These are phyloP conservation scores for Coleophoma cylindrospora DNA, from an alignment of 2,329 filamentous ascomycete genomes.

Conservation along the genomic window DNA sequence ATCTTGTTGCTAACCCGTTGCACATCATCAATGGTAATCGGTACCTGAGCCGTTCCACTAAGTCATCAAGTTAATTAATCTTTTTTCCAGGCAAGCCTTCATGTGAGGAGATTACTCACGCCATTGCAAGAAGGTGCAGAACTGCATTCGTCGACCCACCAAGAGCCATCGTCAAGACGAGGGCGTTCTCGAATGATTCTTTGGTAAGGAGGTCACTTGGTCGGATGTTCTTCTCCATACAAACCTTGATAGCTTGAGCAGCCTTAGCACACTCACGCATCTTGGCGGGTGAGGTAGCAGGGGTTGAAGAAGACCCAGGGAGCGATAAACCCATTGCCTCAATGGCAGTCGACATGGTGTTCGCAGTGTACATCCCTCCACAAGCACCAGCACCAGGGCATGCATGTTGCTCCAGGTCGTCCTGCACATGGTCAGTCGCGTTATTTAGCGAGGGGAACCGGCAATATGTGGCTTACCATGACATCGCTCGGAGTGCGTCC, in stretches of 20 bases:
- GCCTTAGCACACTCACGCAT: conserved; percentile 67
- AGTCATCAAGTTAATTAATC: too few species aligned
- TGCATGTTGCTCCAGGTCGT: conserved; percentile 67
- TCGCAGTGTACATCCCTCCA: conserved; percentile 75
- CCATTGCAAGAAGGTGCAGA: conserved; percentile 69
- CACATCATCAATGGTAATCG: conserved; percentile 63
- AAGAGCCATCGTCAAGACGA: conserved; percentile 70
- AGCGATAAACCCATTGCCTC: conserved; percentile 67
- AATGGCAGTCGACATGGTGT: conserved; percentile 70
- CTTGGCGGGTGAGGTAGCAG: conserved; percentile 62
- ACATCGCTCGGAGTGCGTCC: conserved; percentile 71
- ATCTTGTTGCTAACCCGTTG: conserved; percentile 66
- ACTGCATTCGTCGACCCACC: conserved; percentile 69
- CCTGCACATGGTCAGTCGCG: conserved; percentile 17
- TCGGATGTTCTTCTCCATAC: conserved; percentile 65
- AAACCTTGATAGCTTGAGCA: conserved; percentile 62
- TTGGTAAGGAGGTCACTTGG: conserved; percentile 66
- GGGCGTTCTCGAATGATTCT: conserved; percentile 64
- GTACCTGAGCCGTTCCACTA: conserved; percentile 55
- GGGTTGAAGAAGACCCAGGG: conserved; percentile 65
- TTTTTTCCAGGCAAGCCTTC: too few species aligned
- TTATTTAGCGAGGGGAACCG: not conserved
- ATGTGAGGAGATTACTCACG: conserved; percentile 19
- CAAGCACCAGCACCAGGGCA: conserved; percentile 67
- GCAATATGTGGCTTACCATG: conserved; percentile 34